Conservation (phyloP, 2,329 filamentous ascomycete species). For the Fusarium sulawesiense region DNA sequence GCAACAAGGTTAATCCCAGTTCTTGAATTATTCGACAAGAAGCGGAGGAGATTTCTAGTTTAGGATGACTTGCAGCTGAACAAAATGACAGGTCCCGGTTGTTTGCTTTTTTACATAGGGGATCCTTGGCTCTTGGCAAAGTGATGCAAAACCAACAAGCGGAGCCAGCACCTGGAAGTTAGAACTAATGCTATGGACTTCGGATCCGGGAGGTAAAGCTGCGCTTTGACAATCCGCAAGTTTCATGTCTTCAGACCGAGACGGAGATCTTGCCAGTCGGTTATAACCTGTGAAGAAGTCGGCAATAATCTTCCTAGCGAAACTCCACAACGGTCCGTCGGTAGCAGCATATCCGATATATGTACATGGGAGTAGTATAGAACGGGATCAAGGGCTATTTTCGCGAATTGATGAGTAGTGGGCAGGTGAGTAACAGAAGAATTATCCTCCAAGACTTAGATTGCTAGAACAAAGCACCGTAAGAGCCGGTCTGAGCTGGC, state of each 20-base stretch:
- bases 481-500: background rate
- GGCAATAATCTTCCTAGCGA: background rate
- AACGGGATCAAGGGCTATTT: background rate
- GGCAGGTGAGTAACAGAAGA: background rate
- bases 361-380: background rate
- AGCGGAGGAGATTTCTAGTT: background rate
- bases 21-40: background rate
- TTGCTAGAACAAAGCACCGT: rapidly evolving
- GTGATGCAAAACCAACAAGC: background rate
- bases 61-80: background rate
- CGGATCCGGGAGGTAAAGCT: background rate
- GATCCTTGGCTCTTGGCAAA: background rate
- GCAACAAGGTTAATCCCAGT: background rate
- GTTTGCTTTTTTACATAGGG: background rate
- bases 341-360: background rate
- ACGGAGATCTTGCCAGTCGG: background rate
- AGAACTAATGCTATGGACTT: background rate
- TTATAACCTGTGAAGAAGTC: background rate
- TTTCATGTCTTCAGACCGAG: background rate
- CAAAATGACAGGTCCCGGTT: background rate
- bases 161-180: background rate
- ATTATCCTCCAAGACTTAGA: background rate
- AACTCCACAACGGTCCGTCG: background rate
- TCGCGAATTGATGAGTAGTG: too few species aligned
- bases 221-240: background rate